Base-by-base conservation (phyloP, 2,329 filamentous ascomycete species). In the Xylariales sp. region DNA sequence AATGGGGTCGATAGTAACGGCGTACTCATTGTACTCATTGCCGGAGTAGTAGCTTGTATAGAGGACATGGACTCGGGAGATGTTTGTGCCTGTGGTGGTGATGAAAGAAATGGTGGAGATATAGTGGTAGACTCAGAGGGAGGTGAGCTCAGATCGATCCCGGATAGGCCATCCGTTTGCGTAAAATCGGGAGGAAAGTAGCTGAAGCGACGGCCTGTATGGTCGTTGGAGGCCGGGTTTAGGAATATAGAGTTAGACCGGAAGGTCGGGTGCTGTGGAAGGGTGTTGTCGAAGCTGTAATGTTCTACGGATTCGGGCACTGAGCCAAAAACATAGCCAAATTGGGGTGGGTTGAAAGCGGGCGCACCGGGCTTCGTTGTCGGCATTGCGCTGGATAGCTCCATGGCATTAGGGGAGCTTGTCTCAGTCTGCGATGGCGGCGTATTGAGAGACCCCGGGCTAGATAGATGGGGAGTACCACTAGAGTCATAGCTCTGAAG, bases 401-500 rank as follows among this genome's bases (percentile, higher is more conserved):
- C 83, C 8, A 81, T 83, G 43, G 71, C 74, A 0, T 82, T 80
- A 6, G 85, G 83, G 0, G 85, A 86, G 69, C 80, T 83, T n/a
- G 80, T 80, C 62, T 86, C 80, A 68, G 84, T 73, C 66, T 87
- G 76, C 67, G 86, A 80, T 67, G 85, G 78, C 65, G 87, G 79
- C 64, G 87, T 79, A 74, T 76, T 78, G 59, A 81, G 78, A 3
- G 76, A 74, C 65, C 77, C 81, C 6, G 77, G 75, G 30, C 72
- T 76, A 28, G 78, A 78, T 30, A 77, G 52, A 2, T 68, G 77
- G n/a, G 78, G 78, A 41, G 76, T 79, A 50, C 86, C 82, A 30
- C 84, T 83, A 7, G 83, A 87, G 69, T 94, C 91, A 79, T 97
- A 99, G 74, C 93, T 94, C 78, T 93, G 94, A 75, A 98, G 83